phyloP scores from a whole-genome alignment of 2,329 filamentous ascomycete species.

The Lachnellula cervina region DNA sequence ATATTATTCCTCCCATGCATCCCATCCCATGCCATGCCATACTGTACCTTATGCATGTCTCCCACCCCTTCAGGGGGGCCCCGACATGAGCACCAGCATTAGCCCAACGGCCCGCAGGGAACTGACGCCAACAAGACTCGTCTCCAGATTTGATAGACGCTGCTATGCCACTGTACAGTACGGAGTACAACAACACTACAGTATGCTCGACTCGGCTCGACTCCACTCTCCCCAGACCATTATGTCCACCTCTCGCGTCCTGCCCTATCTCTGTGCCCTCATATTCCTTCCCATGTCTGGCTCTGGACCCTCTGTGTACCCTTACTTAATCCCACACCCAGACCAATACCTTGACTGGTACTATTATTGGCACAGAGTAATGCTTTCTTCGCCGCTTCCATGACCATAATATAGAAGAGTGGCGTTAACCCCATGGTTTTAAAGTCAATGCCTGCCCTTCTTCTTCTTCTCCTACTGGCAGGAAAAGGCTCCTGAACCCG shows the following conservation, averaged over 20 bases:
- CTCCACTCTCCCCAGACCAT: background rate
- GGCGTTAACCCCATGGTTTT: slow-evolving; percentile 15
- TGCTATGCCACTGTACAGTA: background rate
- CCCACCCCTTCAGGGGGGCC: background rate
- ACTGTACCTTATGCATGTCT: background rate
- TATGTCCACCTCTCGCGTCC: slow-evolving; percentile 1
- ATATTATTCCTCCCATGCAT: too few species aligned
- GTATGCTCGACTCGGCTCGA: slow-evolving; percentile 4
- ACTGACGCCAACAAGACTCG: slow-evolving; percentile 8
- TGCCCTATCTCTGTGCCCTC: background rate
- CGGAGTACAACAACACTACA: background rate
- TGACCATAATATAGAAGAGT: slow-evolving; percentile 3
- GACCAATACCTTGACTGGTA: background rate
- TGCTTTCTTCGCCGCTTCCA: slow-evolving; percentile 5
- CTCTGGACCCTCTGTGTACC: background rate
- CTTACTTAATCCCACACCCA: background rate
- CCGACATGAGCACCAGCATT: background rate
- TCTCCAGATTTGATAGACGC: slow-evolving; percentile 15
- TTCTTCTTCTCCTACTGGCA: background rate
- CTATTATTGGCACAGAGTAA: background rate
- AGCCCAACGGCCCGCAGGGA: slow-evolving; percentile 1
- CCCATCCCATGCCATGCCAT: too few species aligned
- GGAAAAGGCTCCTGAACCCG: slow-evolving; percentile 1
- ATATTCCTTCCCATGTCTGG: background rate
- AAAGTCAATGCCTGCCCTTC: background rate